Base-by-base conservation (phyloP, 176 grass and related monocot species). In the Aechmea fasciata region DNA sequence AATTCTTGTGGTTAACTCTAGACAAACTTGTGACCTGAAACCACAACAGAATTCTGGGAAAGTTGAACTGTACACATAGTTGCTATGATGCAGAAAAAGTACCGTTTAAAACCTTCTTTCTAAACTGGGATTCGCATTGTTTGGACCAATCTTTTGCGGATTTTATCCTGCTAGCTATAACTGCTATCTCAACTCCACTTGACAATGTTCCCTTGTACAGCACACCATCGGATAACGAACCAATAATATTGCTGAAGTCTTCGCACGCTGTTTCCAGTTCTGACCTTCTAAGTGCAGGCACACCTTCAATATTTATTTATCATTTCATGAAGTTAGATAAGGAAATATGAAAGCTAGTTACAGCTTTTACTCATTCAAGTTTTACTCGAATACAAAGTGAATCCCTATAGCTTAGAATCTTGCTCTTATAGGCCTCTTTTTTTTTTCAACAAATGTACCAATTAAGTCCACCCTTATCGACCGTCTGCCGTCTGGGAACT, bases 161-260 rank as follows among this genome's bases (percentile, higher is more conserved):
- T 49, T 72, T 67, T 19, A 64, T 67, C 51, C 69, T 51, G 33
- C 85, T 77, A 23, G 91, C 91, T 67, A 90, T 71, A 11, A 99
- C 90, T 1, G 95, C 95, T 70, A 99, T 90, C 84, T 99, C 95
- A 18, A 90, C 90, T 12, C 95, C 89, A 75, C 69, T 88, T 0
- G 90, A 93, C 51, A 99, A 24, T 7, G 90, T 93, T 17, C 87
- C 87, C 77, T 90, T 93, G 69, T 93, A 99, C 78, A 97, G 71
- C 49, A 78, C 83, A 72, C 85, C 89, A 11, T 81, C 83, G 5
- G 82, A 47, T 50, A 93, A 0, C 51, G 73, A 64, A 17, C 87
- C 95, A 57, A 93, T 88, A 72, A 90, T 78, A 67, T 97, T 97
- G 79, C 93, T 90, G 73, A 93, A 99, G 73, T 85, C 80, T 66